Evolutionary conservation across 257 asterid species (phyloP), one percentile per base, ranked within the genome.

Genomic region (Capsicum pubescens): DNA sequence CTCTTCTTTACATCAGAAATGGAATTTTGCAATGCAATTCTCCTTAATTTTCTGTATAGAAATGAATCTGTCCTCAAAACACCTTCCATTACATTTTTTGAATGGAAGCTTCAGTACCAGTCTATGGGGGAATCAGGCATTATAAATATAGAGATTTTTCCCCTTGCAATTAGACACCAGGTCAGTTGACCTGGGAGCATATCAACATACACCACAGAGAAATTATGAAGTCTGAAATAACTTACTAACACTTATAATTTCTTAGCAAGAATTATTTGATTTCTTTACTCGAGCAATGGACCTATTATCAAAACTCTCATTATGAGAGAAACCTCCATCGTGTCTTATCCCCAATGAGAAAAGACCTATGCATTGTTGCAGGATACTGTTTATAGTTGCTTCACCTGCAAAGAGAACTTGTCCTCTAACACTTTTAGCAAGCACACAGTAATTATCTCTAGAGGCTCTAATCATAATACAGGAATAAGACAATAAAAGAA

Each of bases 311-410:
- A 94, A 19, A 90, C 95, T 90, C 96, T 91, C 94, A 91, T 86
- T 21, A 95, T 95, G 67, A 92, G 91, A 84, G 99, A 97, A 80
- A 97, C 98, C 87, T 95, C 98, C 5, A 3, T 55, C 59, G 14
- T 54, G 56, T 88, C 99, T 91, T 97, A 95, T 90, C 63, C 32
- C 99, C 97, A 83, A 98, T 94, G 26, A 93, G 93, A 77, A 94
- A 93, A 76, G 97, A 4, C n/a, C 98, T 97, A 6, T 95, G 98
- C 98, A 94, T 95, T 61, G 98, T 95, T 46, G 99, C 97, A 19
- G 60, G 98, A 95, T 88, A 92, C 60, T 97, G 81, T 83, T 90
- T 79, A 89, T 94, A 19, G 99, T 95, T 26, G 98, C 98, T 89
- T 95, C 99, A 78, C 99, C 98, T 15, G 98, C 98, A 17, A 95